Base-by-base conservation (phyloP, 2,329 filamentous ascomycete species). In the Ophiostoma quercus region DNA sequence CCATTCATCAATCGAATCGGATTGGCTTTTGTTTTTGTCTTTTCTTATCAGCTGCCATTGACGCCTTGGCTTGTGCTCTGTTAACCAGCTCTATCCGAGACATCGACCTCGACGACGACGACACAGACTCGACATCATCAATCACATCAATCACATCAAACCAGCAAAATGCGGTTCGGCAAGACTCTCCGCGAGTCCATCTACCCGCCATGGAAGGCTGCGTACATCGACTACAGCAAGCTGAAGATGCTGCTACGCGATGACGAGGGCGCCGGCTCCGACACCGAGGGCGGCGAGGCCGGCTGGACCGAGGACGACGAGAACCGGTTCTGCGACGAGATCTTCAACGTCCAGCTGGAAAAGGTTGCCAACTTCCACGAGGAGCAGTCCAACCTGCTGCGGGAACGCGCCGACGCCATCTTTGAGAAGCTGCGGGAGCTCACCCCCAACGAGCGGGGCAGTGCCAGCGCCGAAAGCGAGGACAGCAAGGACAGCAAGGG, bases 201-300 rank as follows among this genome's bases (percentile, higher is more conserved):
- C 75, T 95, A 98, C 79, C 81, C 86, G 75, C 92, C 93, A 77
- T 99, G 94, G 94, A 91, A 90, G 79, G 91, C 90, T 78, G 87
- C 96, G 77, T 98, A 99, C 83, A 92, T 99, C 77, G 94, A 98
- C 82, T 99, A 99, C 80, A 83, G 86, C 75, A 97, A 94, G 85
- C 88, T 99, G 74, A 98, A 98, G 85, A 85, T 85, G 76, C 85
- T 99, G 71, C 83, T 99, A 72, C 90, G 92, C 73, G 95, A 98
- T 79, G 88, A 92, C 77, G 82, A 79, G 72, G 79, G 79, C 71
- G 84, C 84, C 34, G 84, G 88, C 67, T 88, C 90, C 29, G 84
- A 87, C 68, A 83, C 83, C 68, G 83, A 87, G 57, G 71, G 69
- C 47, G 72, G 71, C 69, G 72, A 72, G 68, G 32, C 63, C 11